Percentiles rank a stretch among this genome's conserved stretches.
These are phyloP conservation scores for Ricinus communis DNA, from an alignment of 345 rosid species.

Conservation along the genomic window DNA sequence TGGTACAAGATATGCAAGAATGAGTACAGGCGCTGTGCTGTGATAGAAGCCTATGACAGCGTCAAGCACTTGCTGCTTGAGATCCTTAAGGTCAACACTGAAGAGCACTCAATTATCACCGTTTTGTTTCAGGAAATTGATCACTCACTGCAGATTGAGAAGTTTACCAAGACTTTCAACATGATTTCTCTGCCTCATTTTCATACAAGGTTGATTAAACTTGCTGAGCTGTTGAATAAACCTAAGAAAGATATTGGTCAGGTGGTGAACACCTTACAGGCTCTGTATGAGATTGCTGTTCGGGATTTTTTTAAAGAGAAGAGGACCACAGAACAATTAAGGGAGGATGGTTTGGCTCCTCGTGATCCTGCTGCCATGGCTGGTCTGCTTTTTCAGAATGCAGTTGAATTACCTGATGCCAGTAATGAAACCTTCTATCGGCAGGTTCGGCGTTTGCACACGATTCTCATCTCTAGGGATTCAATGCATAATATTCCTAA, in stretches of 20 bases:
- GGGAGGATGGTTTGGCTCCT: conserved; percentile 73
- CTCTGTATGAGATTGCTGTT: conserved; percentile 77
- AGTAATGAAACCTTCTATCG: conserved; percentile 68
- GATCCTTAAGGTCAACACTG: conserved; percentile 65
- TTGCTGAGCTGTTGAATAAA: conserved; percentile 55
- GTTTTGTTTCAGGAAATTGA: conserved; percentile 85
- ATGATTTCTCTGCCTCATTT: conserved; percentile 68
- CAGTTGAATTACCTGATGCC: conserved; percentile 67
- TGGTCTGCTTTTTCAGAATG: conserved; percentile 76
- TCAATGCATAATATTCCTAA: conserved; percentile 79
- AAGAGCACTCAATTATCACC: conserved; percentile 74
- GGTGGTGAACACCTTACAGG: conserved; percentile 83
- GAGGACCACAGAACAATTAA: conserved; percentile 61
- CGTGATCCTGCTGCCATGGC: conserved; percentile 68
- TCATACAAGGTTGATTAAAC: conserved; percentile 68
- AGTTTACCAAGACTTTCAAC: conserved; percentile 76
- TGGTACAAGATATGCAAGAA: conserved; percentile 91
- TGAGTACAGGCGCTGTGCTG: conserved; percentile 90
- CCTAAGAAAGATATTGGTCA: conserved; percentile 54
- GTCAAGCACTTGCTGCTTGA: conserved; percentile 68
- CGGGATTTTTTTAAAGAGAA: conserved; percentile 75
- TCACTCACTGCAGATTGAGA: conserved; percentile 60
- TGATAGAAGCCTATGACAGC: conserved; percentile 87
- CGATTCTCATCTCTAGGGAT: conserved; percentile 85
- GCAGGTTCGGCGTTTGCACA: conserved; percentile 86